These are phyloP conservation scores for Hsuehochloa calcarea DNA, from an alignment of 176 grass and related monocot genomes.

Conservation along the genomic window DNA sequence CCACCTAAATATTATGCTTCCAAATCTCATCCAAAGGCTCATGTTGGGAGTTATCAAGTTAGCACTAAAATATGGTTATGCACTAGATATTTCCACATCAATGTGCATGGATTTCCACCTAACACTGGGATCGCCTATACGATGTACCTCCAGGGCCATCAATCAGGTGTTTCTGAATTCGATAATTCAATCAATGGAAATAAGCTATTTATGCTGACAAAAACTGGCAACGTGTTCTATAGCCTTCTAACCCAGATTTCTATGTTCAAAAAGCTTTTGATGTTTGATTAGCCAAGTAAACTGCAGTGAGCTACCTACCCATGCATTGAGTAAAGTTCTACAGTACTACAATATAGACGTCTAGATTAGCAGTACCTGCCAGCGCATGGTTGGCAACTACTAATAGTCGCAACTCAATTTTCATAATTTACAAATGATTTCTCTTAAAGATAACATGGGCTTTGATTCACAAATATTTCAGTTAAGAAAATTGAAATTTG, in stretches of 20 bases:
- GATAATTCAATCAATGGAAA: constrained; percentile 12
- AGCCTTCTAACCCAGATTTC: constrained; percentile 16
- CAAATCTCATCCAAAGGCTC: not conserved
- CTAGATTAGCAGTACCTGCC: not conserved
- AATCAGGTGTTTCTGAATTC: constrained; percentile 2
- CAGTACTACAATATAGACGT: not conserved
- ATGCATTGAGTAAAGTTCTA: constrained; percentile 10
- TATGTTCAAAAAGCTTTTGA: constrained; percentile 18
- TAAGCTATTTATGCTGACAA: not conserved
- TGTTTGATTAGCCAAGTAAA: constrained; percentile 31
- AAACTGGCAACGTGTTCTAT: not conserved
- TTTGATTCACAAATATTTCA: constrained; percentile 15
- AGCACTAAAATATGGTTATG: not conserved
- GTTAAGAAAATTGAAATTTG: not conserved
- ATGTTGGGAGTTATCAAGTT: not conserved
- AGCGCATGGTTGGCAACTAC: not conserved
- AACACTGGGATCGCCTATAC: not conserved
- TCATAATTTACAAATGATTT: not conserved
- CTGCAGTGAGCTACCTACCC: constrained; percentile 10
- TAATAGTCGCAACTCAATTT: not conserved
- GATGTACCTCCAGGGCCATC: not conserved
- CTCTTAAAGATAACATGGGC: not conserved
- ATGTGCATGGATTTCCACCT: constrained; percentile 3
- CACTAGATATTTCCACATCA: constrained; percentile 23
- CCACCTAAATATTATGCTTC: constrained; percentile 10